Percentiles rank a stretch among this genome's conserved stretches.
Evolutionary conservation across 352 stramenopile species (phyloP).

Genomic region (Albugo laibachii): DNA sequence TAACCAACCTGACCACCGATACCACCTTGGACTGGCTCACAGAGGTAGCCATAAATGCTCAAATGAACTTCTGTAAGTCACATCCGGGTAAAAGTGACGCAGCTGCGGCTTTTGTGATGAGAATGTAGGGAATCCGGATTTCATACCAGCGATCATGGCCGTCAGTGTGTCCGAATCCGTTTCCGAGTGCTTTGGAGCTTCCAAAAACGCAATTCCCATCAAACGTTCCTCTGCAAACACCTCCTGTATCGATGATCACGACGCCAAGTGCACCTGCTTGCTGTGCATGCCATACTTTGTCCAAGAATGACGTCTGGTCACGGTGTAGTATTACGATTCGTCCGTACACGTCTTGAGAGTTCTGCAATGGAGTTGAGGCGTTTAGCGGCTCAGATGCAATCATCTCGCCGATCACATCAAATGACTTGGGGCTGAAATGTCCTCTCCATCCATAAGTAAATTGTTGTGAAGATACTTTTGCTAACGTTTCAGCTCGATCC

Average conservation of each 20-base stretch:
- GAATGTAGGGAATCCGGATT: constrained; percentile 39
- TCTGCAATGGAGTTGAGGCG: constrained; percentile 25
- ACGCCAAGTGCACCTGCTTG: constrained; percentile 39
- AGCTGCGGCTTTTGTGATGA: constrained; percentile 7
- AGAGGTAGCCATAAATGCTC: too few relatives aligned
- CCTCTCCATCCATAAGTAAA: constrained; percentile 25
- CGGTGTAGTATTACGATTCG: constrained; percentile 33
- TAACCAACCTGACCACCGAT: too few relatives aligned
- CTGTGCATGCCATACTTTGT: constrained; percentile 47
- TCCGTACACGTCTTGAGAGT: constrained; percentile 24
- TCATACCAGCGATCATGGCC: constrained; percentile 25
- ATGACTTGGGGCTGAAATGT: constrained; percentile 40
- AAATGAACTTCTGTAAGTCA: too few relatives aligned
- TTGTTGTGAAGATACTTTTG: constrained; percentile 2
- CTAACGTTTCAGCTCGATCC: constrained; percentile 24
- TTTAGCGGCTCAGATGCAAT: constrained; percentile 3
- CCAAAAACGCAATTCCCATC: constrained; percentile 52
- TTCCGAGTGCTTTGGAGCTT: constrained; percentile 16
- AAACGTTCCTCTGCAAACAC: constrained; percentile 24
- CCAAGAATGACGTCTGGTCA: constrained; percentile 32
- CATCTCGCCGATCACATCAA: constrained; percentile 19
- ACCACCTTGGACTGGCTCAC: too few relatives aligned
- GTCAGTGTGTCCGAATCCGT: constrained; percentile 40
- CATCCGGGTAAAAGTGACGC: not conserved
- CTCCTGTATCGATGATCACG: constrained; percentile 29